Conservation (phyloP, 768 basidiomycete genomes). For the Pisolithus microcarpus region DNA sequence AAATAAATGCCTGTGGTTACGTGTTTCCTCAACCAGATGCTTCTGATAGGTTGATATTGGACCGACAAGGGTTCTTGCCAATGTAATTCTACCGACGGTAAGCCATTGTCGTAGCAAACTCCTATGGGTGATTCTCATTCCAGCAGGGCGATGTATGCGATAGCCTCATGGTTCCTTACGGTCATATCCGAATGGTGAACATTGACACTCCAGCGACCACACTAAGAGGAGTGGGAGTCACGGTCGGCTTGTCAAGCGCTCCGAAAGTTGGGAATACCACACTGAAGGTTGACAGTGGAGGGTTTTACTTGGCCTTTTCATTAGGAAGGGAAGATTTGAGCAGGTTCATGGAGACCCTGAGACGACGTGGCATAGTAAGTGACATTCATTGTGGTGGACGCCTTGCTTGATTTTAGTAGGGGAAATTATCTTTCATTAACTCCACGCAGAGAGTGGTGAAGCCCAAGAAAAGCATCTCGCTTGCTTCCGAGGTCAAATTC, state of each 20-base stretch:
- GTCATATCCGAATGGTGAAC: slow-evolving; percentile 21
- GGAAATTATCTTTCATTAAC: slow-evolving; percentile 24
- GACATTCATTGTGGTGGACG: neutral
- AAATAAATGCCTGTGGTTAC: slow-evolving; percentile 32
- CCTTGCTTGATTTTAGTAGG: slow-evolving; percentile 8
- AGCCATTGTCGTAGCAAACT: neutral
- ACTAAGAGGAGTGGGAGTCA: slow-evolving; percentile 20
- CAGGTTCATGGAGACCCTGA: slow-evolving; percentile 37
- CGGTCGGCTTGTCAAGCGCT: slow-evolving; percentile 27
- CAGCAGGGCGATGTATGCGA: slow-evolving; percentile 44
- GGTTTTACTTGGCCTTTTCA: slow-evolving; percentile 31
- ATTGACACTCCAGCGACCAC: slow-evolving; percentile 19
- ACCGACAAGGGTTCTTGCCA: slow-evolving; percentile 46
- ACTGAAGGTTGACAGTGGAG: slow-evolving; percentile 15
- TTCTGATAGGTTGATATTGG: slow-evolving; percentile 45
- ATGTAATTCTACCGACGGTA: slow-evolving; percentile 30
- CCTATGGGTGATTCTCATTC: neutral
- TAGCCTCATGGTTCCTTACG: slow-evolving; percentile 42
- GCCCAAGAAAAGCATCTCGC: slow-evolving; percentile 16
- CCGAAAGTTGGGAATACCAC: slow-evolving; percentile 32
- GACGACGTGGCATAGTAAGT: slow-evolving; percentile 42
- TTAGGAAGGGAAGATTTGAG: slow-evolving; percentile 28
- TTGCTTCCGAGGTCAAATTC: slow-evolving; percentile 22
- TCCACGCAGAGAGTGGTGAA: slow-evolving; percentile 10
- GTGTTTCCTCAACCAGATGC: slow-evolving; percentile 30